A percentile compares a stretch with the other conserved stretches of the same genome.
Evolutionary conservation across 2,329 filamentous ascomycete species (phyloP).

Genomic region (Amauroascus niger): DNA sequence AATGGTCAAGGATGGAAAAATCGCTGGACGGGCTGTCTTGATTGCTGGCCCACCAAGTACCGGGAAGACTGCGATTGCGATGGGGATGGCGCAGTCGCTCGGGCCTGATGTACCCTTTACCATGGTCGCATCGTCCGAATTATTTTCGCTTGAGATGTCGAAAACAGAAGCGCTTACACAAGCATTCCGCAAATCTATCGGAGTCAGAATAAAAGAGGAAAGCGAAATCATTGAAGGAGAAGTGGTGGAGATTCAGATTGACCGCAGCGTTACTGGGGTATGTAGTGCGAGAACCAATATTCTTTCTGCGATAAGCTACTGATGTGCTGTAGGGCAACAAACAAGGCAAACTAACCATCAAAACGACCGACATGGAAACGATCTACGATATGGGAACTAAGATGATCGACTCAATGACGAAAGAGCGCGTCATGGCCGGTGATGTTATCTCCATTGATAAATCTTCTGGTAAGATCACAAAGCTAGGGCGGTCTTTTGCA

Average conservation of each 20-base stretch:
- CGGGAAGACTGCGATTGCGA: conserved; percentile 95
- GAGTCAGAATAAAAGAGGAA: conserved; percentile 96
- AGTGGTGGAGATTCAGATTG: conserved; percentile 97
- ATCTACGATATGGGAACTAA: conserved; percentile 99
- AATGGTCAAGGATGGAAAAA: conserved; percentile 99
- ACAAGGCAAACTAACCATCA: conserved; percentile 98
- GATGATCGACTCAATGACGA: conserved; percentile 99
- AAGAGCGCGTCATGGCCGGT: conserved; percentile 96
- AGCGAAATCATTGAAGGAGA: conserved; percentile 99
- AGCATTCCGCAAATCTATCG: conserved; percentile 97
- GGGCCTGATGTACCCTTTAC: conserved; percentile 94
- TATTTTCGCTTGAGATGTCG: conserved; percentile 98
- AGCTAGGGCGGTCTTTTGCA: conserved; percentile 88
- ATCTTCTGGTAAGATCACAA: conserved; percentile 94
- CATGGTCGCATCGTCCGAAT: conserved; percentile 88
- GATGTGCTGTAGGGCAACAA: conserved; percentile 59
- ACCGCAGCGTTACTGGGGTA: conserved; percentile 84
- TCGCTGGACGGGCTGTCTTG: conserved; percentile 85
- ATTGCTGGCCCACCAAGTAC: conserved; percentile 95
- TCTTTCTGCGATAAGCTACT: conserved; percentile 14
- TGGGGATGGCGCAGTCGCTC: conserved; percentile 96
- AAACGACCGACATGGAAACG: conserved; percentile 99
- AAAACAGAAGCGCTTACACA: conserved; percentile 98
- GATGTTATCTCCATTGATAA: conserved; percentile 99
- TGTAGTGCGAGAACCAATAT: conserved; percentile 16